These are phyloP conservation scores for Poa annua DNA, from an alignment of 176 grass and related monocot genomes.

Conservation along the genomic window DNA sequence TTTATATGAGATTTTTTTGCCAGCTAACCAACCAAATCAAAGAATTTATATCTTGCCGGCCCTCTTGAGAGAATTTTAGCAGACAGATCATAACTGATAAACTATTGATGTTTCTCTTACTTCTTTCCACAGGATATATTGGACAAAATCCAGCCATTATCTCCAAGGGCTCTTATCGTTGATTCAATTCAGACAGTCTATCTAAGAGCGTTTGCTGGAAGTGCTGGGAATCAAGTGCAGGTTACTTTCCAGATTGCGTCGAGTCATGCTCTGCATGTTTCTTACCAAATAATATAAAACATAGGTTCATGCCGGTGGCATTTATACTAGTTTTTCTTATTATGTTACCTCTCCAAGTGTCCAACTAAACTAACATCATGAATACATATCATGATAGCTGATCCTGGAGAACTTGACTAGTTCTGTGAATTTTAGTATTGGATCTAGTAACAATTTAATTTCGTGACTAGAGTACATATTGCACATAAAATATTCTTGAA, in stretches of 20 bases:
- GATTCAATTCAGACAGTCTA: slow-evolving; percentile 99
- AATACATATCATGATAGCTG: neutral
- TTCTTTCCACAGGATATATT: slow-evolving; percentile 84
- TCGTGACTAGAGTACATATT: slow-evolving; percentile 16
- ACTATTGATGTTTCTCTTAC: slow-evolving; percentile 7
- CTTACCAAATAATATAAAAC: slow-evolving; percentile 24
- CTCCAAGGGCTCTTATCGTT: slow-evolving; percentile 77
- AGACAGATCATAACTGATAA: slow-evolving; percentile 14
- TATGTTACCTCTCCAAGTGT: slow-evolving; percentile 4
- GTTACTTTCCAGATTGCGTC: slow-evolving; percentile 48
- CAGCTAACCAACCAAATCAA: slow-evolving; percentile 10
- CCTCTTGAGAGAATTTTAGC: slow-evolving; percentile 23
- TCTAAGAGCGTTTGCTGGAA: slow-evolving; percentile 81
- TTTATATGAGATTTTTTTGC: slow-evolving; percentile 8
- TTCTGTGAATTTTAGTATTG: slow-evolving; percentile 21
- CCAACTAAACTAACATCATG: slow-evolving; percentile 28
- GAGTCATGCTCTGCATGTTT: neutral
- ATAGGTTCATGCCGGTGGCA: neutral
- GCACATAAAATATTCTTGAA: neutral
- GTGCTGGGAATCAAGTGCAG: slow-evolving; percentile 85
- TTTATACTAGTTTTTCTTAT: neutral
- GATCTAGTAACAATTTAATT: neutral
- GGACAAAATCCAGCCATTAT: slow-evolving; percentile 70
- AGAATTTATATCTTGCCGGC: neutral
- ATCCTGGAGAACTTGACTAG: neutral